These are phyloP conservation scores for Schizochytrium sp. DNA, from an alignment of 108 stramenopile species.

Conservation along the genomic window DNA sequence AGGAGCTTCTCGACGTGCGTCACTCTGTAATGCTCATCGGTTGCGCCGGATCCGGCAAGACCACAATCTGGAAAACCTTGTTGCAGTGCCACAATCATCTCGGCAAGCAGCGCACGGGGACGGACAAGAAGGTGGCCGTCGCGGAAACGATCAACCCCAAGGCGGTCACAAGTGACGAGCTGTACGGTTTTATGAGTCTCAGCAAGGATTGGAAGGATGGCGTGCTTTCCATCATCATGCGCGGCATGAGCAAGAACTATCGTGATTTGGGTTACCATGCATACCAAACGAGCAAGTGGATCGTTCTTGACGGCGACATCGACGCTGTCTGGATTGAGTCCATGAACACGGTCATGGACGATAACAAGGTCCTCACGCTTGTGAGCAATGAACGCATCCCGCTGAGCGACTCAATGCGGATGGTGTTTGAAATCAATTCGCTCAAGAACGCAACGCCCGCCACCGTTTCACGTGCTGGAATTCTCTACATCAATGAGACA, in stretches of 20 bases:
- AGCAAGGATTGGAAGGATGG: slow-evolving; percentile 87
- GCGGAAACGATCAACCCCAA: slow-evolving; percentile 79
- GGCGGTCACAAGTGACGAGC: slow-evolving; percentile 72
- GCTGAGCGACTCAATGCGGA: slow-evolving; percentile 71
- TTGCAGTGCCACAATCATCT: slow-evolving; percentile 66
- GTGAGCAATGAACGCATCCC: slow-evolving; percentile 83
- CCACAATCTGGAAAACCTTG: slow-evolving; percentile 79
- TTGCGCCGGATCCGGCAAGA: slow-evolving; percentile 76
- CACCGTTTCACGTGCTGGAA: slow-evolving; percentile 78
- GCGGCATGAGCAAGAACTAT: slow-evolving; percentile 80
- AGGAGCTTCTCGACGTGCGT: slow-evolving; percentile 77
- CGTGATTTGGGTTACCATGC: slow-evolving; percentile 78
- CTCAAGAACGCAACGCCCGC: slow-evolving; percentile 79
- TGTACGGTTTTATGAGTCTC: slow-evolving; percentile 85
- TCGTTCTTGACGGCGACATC: slow-evolving; percentile 78
- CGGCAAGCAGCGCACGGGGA: slow-evolving; percentile 34
- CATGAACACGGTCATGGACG: slow-evolving; percentile 90
- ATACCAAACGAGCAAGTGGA: slow-evolving; percentile 77
- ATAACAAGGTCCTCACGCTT: slow-evolving; percentile 81
- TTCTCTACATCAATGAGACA: slow-evolving; percentile 76
- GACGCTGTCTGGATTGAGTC: slow-evolving; percentile 88
- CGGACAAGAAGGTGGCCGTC: slow-evolving; percentile 63
- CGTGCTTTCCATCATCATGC: slow-evolving; percentile 75
- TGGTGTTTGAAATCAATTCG: slow-evolving; percentile 85
- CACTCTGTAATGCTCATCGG: slow-evolving; percentile 83